Evolutionary conservation across 495 filamentous ascomycete genomes (phyloP).

Genomic region (Penicillium ochrochloron): DNA sequence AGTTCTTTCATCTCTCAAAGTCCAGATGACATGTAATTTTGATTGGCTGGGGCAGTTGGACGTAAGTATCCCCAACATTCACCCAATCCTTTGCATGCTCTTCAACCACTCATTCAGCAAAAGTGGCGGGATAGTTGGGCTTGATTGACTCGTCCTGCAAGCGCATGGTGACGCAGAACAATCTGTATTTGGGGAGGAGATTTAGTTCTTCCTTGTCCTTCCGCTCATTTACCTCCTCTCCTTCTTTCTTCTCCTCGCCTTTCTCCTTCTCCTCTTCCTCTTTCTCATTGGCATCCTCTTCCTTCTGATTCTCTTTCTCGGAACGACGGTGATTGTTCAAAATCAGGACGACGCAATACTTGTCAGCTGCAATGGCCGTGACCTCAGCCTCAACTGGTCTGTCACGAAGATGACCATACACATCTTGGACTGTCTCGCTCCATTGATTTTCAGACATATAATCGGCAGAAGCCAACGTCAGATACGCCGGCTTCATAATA

Average conservation of each 20-base stretch:
- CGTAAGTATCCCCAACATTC: constrained; percentile 3
- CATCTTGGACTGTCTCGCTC: background rate
- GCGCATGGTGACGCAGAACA: constrained; percentile 6
- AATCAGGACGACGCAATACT: constrained; percentile 13
- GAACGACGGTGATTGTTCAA: background rate
- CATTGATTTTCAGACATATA: background rate
- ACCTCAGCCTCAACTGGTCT: constrained; percentile 4
- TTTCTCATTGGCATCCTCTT: background rate
- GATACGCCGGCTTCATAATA: background rate
- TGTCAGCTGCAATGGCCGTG: constrained; percentile 10
- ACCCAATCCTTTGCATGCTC: constrained; percentile 11
- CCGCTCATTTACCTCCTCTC: background rate
- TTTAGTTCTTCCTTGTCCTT: background rate
- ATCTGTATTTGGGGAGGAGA: background rate
- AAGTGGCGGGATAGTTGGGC: background rate
- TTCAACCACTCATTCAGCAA: constrained; percentile 6
- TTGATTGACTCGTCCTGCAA: constrained; percentile 7
- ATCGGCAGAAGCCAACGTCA: background rate
- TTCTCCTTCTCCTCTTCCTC: background rate
- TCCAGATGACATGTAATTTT: background rate
- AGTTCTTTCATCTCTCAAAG: background rate
- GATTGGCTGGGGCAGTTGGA: constrained; percentile 17
- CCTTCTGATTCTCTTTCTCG: background rate
- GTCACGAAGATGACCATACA: constrained; percentile 6
- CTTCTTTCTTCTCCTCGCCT: background rate